phyloP scores from a whole-genome alignment of 2,329 filamentous ascomycete species.

The Monosporascus sp. region DNA sequence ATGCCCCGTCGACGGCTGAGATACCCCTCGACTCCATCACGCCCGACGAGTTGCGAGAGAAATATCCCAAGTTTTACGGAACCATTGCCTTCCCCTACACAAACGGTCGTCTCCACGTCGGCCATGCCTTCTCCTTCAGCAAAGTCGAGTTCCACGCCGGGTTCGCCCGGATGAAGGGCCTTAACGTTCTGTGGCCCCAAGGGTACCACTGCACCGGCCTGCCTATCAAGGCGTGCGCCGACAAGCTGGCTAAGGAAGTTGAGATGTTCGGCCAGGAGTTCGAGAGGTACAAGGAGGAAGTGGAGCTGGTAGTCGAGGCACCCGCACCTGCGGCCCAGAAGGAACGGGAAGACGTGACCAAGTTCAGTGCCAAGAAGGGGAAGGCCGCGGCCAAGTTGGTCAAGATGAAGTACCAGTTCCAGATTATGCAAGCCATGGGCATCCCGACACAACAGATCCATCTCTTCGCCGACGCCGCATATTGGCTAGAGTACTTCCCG shows the following conservation, averaged over 20 bases:
- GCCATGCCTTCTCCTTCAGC: conserved; percentile 84
- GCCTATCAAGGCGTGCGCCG: conserved; percentile 95
- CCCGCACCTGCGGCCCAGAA: conserved; percentile 55
- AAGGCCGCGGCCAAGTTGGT: conserved; percentile 87
- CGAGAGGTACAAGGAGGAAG: conserved; percentile 37
- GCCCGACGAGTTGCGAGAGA: conserved; percentile 68
- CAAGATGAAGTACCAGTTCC: conserved; percentile 93
- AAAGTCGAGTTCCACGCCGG: conserved; percentile 92
- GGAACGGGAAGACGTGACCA: conserved; percentile 76
- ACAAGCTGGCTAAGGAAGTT: conserved; percentile 89
- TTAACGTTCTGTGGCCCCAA: conserved; percentile 79
- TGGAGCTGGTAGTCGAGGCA: conserved; percentile 36
- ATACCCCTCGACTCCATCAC: conserved; percentile 70
- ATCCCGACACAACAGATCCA: conserved; percentile 86
- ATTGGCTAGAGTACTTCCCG: conserved; percentile 93
- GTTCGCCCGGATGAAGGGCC: conserved; percentile 85
- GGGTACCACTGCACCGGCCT: conserved; percentile 97
- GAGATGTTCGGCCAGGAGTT: conserved; percentile 70
- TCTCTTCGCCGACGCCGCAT: conserved; percentile 81
- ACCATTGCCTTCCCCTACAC: conserved; percentile 40
- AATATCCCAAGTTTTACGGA: conserved; percentile 89
- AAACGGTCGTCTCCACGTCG: conserved; percentile 85
- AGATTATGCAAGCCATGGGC: conserved; percentile 89
- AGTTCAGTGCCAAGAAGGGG: conserved; percentile 88
- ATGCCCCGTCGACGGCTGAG: conserved; percentile 76